A percentile compares a stretch with the other conserved stretches of the same genome.
Conservation (phyloP, 441 rosid species). For the Eruca vesicaria region DNA sequence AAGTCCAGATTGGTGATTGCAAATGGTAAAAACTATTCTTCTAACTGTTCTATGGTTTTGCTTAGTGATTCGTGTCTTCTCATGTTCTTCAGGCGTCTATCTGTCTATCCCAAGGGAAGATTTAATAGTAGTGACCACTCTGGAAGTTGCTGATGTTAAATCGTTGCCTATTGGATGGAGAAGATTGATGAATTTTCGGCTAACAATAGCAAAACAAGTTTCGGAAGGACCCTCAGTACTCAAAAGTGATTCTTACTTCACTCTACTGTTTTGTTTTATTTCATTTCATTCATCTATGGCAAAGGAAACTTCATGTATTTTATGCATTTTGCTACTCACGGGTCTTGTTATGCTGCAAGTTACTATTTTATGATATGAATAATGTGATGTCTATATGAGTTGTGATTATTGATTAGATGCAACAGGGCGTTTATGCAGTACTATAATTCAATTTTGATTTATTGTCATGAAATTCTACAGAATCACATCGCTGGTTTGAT, state of each 20-base stretch:
- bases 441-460: neutral
- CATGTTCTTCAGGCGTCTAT: neutral
- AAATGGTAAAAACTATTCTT: neutral
- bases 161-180: neutral
- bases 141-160: neutral
- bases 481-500: neutral
- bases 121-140: neutral
- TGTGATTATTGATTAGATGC: neutral
- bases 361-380: neutral
- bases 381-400: neutral
- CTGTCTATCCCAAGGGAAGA: neutral
- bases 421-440: neutral
- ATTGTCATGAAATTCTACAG: neutral
- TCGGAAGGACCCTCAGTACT: neutral
- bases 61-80: neutral
- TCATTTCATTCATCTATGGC: neutral
- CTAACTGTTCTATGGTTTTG: neutral
- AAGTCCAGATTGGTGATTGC: neutral
- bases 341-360: neutral
- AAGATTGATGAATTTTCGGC: neutral
- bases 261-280: neutral
- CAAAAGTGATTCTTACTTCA: neutral
- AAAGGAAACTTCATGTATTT: neutral
- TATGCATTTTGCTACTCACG: neutral
- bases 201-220: neutral